phyloP scores from a whole-genome alignment of 176 grass and related monocot species.

The Aegilops bicornis region DNA sequence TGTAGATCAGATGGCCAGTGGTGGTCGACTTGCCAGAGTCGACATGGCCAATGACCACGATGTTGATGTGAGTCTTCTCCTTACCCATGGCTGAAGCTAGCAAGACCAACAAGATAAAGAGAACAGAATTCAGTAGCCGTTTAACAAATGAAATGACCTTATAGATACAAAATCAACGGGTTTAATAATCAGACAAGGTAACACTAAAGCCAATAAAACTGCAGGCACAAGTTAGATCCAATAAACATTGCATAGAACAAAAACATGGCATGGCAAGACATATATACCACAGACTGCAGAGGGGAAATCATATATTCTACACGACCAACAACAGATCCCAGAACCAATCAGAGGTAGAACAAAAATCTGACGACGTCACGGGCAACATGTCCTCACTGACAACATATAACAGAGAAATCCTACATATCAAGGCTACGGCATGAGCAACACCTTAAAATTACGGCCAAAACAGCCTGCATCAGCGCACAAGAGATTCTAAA shows the following conservation, averaged over 20 bases:
- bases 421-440: not conserved
- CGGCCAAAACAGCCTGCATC: not conserved
- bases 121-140: not conserved
- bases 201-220: no score
- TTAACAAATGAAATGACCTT: no score
- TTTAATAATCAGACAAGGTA: not conserved
- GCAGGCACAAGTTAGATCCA: not conserved
- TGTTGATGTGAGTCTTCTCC: constrained; percentile 17
- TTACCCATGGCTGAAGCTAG: constrained; percentile 3
- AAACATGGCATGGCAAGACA: not conserved
- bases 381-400: not conserved
- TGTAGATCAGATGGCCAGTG: constrained; percentile 9
- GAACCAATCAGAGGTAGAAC: not conserved
- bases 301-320: not conserved
- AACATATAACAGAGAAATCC: not conserved
- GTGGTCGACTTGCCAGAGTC: constrained; percentile 15
- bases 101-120: not conserved
- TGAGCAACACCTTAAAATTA: not conserved
- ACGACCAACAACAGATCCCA: not conserved
- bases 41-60: constrained; percentile 16
- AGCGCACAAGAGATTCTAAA: not conserved
- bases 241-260: not conserved
- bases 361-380: not conserved
- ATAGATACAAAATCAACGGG: no score
- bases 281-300: not conserved